Base-by-base conservation (phyloP, 2,329 filamentous ascomycete species). In the Metarhizium robertsii region DNA sequence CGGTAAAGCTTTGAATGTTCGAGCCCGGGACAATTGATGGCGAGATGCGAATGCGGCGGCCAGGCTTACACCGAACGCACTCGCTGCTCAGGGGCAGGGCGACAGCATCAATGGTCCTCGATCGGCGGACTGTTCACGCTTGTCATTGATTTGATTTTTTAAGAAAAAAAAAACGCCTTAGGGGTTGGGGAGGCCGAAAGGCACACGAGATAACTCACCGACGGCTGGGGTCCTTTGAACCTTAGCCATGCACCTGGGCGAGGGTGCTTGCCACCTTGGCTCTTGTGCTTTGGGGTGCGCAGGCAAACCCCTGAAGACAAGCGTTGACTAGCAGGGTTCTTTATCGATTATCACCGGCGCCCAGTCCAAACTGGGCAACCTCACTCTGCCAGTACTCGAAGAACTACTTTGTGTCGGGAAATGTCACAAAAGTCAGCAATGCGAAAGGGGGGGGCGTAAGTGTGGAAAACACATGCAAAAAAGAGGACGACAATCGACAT, bases 251-350 rank as follows among this genome's bases (percentile, higher is more conserved):
- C 32, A 34, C 6, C 10, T 34, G 32, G 32, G 32, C 32, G 10
- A 25, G 18, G 14, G 55, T 13, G 42, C 55, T 29, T 34, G 25
- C 52, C 54, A 50, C 55, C 47, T 38, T 50, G 25, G 25, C 25
- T 25, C 25, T 25, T 4, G 4, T 25, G 25, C 25, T 25, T 25
- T 25, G 25, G 25, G 25, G 25, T 25, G 25, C 25, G 25, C 32
- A 11, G 32, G 32, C 53, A 57, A 46, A 57, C 47, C 51, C 56
- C 56, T 49, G 52, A 49, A 53, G 50, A 50, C 18, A 14, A 55
- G 16, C 32, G 32, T 34, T 34, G 40, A 38, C 52, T 54, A 42
- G 55, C 53, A 55, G 53, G 53, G 38, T 56, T 43, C 36, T 53
- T 56, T 50, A 53, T 53, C 55, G 51, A 56, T 53, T 56, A 30